Conservation (phyloP, 768 basidiomycete genomes). For the Kwoniella botswanensis region DNA sequence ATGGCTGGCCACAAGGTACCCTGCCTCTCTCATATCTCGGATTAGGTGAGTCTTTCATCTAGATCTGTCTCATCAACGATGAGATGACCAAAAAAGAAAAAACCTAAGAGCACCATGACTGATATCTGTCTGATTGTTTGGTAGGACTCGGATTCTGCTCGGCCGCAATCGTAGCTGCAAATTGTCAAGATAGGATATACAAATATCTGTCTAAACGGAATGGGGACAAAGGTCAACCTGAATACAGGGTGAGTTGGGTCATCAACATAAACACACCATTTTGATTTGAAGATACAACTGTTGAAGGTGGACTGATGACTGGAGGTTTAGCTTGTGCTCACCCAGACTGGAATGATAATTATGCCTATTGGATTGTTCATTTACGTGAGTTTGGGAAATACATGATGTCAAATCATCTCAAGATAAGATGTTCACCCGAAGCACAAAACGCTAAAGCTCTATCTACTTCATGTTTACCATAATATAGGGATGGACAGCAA, state of each 20-base stretch:
- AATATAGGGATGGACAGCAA: slow-evolving; percentile 47
- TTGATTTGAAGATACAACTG: no score
- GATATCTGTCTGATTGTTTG: no score
- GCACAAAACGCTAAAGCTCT: no score
- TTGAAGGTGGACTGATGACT: not conserved
- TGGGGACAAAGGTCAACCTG: slow-evolving; percentile 48
- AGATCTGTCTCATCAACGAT: not conserved
- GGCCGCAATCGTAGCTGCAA: slow-evolving; percentile 38
- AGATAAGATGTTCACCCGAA: no score
- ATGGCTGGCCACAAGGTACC: slow-evolving; percentile 41
- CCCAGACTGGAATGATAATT: slow-evolving; percentile 49
- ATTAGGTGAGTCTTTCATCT: slow-evolving; percentile 37
- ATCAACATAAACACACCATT: no score
- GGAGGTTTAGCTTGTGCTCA: slow-evolving; percentile 44
- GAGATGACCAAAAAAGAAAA: no score
- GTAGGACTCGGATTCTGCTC: slow-evolving; percentile 43
- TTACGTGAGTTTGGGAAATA: slow-evolving; percentile 30
- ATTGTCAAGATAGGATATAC: slow-evolving; percentile 51
- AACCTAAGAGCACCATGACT: not conserved
- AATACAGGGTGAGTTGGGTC: slow-evolving; percentile 43
- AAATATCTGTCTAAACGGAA: slow-evolving; percentile 39
- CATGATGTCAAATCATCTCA: no score
- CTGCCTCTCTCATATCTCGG: slow-evolving; percentile 49
- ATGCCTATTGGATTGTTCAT: slow-evolving; percentile 54
- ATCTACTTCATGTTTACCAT: not conserved